Conservation (phyloP, 257 asterid species). For the Solanum piurae region DNA sequence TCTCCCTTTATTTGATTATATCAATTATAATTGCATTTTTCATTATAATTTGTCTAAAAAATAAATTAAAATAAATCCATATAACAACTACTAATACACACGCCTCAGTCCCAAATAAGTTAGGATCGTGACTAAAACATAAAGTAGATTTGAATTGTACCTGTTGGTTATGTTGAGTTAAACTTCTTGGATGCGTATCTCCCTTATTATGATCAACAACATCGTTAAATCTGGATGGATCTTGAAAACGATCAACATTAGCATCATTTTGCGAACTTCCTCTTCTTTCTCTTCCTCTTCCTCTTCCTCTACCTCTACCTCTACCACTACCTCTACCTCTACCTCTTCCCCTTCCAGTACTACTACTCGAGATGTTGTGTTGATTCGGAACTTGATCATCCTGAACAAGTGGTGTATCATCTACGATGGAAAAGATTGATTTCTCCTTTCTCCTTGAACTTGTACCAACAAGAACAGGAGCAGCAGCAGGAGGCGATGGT, state of each 20-base stretch:
- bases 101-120: no score
- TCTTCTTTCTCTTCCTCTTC: background rate
- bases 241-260: background rate
- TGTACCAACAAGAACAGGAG: no score
- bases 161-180: background rate
- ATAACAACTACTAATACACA: background rate
- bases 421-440: background rate
- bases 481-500: background rate
- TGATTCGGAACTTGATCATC: background rate
- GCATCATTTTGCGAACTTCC: background rate
- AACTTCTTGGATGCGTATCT: background rate
- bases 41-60: background rate
- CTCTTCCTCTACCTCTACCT: background rate
- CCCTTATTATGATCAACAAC: background rate
- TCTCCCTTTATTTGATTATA: background rate
- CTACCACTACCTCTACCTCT: background rate
- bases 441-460: slow-evolving; percentile 2
- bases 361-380: background rate
- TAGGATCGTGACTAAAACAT: background rate
- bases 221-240: background rate
- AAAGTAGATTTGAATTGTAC: background rate
- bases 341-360: background rate
- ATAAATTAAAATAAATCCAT: background rate
- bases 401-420: background rate
- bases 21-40: background rate